phyloP scores from a whole-genome alignment of 1,284 basidiomycete species.

The Marasmius oreades region DNA sequence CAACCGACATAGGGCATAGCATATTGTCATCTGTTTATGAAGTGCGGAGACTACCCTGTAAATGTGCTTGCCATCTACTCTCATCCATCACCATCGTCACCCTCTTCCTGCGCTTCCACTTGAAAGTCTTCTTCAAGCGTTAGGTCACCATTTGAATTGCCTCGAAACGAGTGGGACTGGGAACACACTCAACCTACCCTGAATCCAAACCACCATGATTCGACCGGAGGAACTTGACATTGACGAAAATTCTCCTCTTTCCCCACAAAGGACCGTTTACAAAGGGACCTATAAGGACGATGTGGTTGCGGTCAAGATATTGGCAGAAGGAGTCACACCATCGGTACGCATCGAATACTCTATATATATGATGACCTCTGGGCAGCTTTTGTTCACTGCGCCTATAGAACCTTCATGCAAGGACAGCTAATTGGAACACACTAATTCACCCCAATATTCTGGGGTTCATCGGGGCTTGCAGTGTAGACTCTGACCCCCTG shows the following conservation, averaged over 20 bases:
- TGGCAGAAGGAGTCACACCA: slow-evolving; percentile 4
- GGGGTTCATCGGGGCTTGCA: slow-evolving; percentile 4
- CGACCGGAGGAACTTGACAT: slow-evolving; percentile 3
- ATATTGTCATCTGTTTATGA: no score
- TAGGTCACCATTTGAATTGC: no score
- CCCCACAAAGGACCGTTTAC: background rate
- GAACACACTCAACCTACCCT: background rate
- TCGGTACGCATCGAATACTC: background rate
- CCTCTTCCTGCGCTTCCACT: no score
- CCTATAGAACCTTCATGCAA: slow-evolving; percentile 4
- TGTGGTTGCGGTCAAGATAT: slow-evolving; percentile 10
- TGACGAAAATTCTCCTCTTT: background rate
- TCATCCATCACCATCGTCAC: no score
- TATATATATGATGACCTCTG: no score
- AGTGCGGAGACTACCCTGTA: no score
- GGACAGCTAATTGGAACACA: slow-evolving; percentile 4
- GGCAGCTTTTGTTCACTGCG: background rate
- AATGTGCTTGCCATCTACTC: no score
- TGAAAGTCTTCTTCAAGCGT: no score
- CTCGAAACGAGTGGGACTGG: no score
- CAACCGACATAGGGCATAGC: no score
- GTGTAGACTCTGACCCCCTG: slow-evolving; percentile 1
- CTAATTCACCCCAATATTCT: slow-evolving; percentile 10
- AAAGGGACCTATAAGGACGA: background rate
- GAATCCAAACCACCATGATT: background rate